phyloP scores from a whole-genome alignment of 306 rosid genomes.

The Quercus wislizeni region DNA sequence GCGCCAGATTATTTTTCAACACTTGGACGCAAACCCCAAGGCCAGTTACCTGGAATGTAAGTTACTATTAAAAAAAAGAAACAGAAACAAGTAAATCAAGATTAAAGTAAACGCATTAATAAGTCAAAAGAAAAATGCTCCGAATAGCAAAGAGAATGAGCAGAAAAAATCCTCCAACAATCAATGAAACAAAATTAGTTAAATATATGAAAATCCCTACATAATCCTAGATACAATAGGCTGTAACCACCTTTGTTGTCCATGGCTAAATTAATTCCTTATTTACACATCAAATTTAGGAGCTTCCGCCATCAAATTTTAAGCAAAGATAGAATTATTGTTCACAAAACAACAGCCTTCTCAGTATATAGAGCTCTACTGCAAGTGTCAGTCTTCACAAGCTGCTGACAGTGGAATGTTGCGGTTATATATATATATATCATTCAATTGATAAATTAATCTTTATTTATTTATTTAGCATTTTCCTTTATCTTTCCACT shows the following conservation, averaged over 20 bases:
- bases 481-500: not conserved
- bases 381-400: too few species aligned
- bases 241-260: not conserved
- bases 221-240: not conserved
- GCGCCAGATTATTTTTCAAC: conserved; percentile 78
- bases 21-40: conserved; percentile 55
- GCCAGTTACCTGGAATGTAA: conserved; percentile 58
- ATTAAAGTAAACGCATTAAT: not conserved
- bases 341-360: not conserved
- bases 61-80: conserved; percentile 3
- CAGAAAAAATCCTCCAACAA: not conserved
- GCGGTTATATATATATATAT: too few species aligned
- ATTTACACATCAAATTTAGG: not conserved
- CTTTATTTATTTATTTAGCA: not conserved
- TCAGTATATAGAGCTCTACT: not conserved
- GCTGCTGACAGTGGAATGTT: too few species aligned
- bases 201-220: not conserved
- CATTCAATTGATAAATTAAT: not conserved
- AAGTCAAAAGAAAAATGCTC: not conserved
- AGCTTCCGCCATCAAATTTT: not conserved
- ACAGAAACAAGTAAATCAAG: not conserved
- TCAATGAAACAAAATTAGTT: not conserved
- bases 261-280: not conserved
- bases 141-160: not conserved
- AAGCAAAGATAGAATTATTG: not conserved